Conservation (phyloP, 2,329 filamentous ascomycete genomes). For the Sporothrix phasma region DNA sequence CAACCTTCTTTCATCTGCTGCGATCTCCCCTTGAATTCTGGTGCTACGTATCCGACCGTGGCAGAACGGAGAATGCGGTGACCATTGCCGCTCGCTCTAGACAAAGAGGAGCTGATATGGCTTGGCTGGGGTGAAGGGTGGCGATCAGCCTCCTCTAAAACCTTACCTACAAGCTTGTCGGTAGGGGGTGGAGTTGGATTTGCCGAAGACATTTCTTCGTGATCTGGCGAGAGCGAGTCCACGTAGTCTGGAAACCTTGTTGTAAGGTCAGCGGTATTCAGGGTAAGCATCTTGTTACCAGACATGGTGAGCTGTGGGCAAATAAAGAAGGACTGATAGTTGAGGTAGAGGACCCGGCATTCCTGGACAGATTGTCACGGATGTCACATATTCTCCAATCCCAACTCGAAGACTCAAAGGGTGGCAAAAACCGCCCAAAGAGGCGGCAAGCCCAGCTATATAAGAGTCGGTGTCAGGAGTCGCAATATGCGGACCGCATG, state of each 20-base stretch:
- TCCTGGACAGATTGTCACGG: not conserved
- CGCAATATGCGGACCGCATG: too few relatives aligned
- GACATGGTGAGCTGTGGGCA: conserved; percentile 10
- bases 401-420: too few relatives aligned
- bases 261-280: conserved; percentile 26
- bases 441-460: not conserved
- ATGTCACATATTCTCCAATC: not conserved
- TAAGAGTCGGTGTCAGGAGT: not conserved
- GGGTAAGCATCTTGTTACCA: conserved; percentile 22
- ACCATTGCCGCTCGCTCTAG: conserved; percentile 44
- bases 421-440: too few relatives aligned
- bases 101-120: conserved; percentile 60
- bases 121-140: conserved; percentile 81
- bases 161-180: conserved; percentile 24
- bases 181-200: conserved; percentile 15
- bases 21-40: conserved; percentile 84
- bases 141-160: conserved; percentile 36
- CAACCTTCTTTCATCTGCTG: conserved; percentile 77
- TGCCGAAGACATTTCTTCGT: conserved; percentile 25
- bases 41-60: conserved; percentile 88
- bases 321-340: not conserved
- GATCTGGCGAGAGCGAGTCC: conserved; percentile 25
- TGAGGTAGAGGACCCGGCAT: not conserved
- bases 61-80: conserved; percentile 74
- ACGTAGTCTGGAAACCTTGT: conserved; percentile 28